A percentile compares a stretch with the other conserved stretches of the same genome.
Evolutionary conservation across 192 early-diverging fungal genomes (phyloP).

Genomic region (Funneliformis geosporum): DNA sequence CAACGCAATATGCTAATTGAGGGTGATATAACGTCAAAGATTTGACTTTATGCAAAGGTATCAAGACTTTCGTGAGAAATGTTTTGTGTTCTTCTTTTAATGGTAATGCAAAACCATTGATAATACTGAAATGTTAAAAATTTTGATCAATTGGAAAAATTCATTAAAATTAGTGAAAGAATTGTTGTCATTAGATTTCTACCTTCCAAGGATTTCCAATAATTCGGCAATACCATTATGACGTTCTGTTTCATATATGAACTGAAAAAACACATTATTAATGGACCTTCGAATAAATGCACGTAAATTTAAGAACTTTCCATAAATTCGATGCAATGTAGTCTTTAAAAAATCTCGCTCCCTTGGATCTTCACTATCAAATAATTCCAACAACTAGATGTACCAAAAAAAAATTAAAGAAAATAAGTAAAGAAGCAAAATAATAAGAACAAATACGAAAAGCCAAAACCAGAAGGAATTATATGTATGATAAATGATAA

Average conservation of each 20-base stretch:
- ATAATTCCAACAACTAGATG: constrained; percentile 90
- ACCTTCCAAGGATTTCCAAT: constrained; percentile 97
- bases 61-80: constrained; percentile 88
- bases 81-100: constrained; percentile 99
- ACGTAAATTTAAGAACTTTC: constrained; percentile 95
- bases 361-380: constrained; percentile 98
- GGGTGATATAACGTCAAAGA: constrained; percentile 95
- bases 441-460: neutral
- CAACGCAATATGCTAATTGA: constrained; percentile 96
- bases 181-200: neutral
- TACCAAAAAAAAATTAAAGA: neutral
- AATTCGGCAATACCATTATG: constrained; percentile 99
- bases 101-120: constrained; percentile 98
- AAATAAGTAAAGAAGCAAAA: constrained; percentile 3
- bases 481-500: constrained; percentile 8
- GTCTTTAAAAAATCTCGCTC: constrained; percentile 99
- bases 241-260: constrained; percentile 94
- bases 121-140: constrained; percentile 73
- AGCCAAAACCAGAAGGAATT: neutral
- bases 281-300: constrained; percentile 97
- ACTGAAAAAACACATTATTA: constrained; percentile 98
- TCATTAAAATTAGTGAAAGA: neutral
- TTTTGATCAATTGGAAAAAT: neutral
- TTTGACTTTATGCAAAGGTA: constrained; percentile 96
- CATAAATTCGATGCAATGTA: constrained; percentile 96